phyloP scores from a whole-genome alignment of 164 flowering plant species.

The Echeveria elegans region DNA sequence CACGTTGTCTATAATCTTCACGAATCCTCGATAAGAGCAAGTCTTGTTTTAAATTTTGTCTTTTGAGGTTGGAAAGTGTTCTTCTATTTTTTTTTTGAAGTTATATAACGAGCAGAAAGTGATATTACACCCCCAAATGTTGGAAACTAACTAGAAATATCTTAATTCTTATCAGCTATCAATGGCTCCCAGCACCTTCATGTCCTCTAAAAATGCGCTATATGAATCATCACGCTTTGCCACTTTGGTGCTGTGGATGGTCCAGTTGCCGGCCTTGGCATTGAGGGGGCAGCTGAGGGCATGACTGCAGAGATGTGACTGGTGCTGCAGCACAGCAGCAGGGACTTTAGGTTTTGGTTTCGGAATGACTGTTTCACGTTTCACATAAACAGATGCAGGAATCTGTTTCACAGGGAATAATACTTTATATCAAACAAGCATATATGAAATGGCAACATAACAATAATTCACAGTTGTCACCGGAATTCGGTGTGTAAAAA shows the following conservation, averaged over 20 bases:
- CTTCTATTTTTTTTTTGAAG: too few species aligned
- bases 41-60: too few species aligned
- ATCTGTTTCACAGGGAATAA: slow-evolving; percentile 30
- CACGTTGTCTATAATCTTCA: too few species aligned
- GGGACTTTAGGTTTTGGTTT: slow-evolving; percentile 64
- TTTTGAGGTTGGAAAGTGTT: background rate
- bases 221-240: slow-evolving; percentile 91
- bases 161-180: slow-evolving; percentile 33
- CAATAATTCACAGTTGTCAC: too few species aligned
- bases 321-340: slow-evolving; percentile 2
- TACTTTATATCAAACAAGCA: background rate
- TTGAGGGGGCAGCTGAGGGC: slow-evolving; percentile 29
- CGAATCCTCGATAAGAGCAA: background rate
- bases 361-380: slow-evolving; percentile 61
- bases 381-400: slow-evolving; percentile 95
- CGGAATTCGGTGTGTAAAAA: background rate
- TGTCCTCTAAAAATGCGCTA: slow-evolving; percentile 87
- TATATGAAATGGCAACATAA: too few species aligned
- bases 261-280: slow-evolving; percentile 25
- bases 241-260: slow-evolving; percentile 49
- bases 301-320: slow-evolving; percentile 16
- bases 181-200: slow-evolving; percentile 98
- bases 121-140: too few species aligned
- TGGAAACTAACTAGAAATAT: background rate
- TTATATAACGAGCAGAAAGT: too few species aligned